Evolutionary conservation across 495 filamentous ascomycete genomes (phyloP).

Genomic region (Haplographium delicatum): DNA sequence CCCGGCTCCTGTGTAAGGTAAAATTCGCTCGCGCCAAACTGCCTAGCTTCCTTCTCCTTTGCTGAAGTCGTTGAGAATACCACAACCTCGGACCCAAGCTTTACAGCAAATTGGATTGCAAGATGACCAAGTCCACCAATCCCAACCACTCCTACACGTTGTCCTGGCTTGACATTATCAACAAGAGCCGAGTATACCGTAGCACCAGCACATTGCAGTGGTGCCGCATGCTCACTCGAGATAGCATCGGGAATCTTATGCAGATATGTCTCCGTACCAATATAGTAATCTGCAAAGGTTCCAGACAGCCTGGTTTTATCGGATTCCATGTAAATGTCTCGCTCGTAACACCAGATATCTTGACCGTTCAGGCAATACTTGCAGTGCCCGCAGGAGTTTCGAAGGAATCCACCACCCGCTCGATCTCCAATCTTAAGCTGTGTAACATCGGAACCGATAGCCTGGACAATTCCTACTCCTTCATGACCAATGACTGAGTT

Average conservation of each 20-base stretch:
- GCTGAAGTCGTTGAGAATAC: slow-evolving; percentile 48
- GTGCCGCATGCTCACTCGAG: slow-evolving; percentile 47
- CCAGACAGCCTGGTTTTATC: slow-evolving; percentile 1
- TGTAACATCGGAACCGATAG: slow-evolving; percentile 31
- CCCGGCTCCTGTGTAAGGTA: not conserved
- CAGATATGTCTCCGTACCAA: slow-evolving; percentile 8
- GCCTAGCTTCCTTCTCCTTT: slow-evolving; percentile 50
- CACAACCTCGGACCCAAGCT: slow-evolving; percentile 53
- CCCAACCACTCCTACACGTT: slow-evolving; percentile 51
- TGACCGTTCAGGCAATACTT: slow-evolving; percentile 10
- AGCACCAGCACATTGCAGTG: slow-evolving; percentile 51
- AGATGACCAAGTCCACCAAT: slow-evolving; percentile 55
- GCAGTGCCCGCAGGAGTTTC: slow-evolving; percentile 11
- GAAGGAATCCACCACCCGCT: slow-evolving; percentile 36
- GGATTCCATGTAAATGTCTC: not conserved
- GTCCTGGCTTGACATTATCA: not conserved
- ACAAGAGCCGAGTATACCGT: slow-evolving; percentile 46
- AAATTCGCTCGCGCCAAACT: slow-evolving; percentile 45
- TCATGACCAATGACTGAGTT: slow-evolving; percentile 41
- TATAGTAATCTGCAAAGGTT: slow-evolving; percentile 6
- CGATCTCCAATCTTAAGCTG: slow-evolving; percentile 30
- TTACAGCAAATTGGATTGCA: slow-evolving; percentile 54
- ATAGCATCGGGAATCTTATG: slow-evolving; percentile 48
- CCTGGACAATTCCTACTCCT: slow-evolving; percentile 37
- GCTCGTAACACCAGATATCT: slow-evolving; percentile 15